Conservation (phyloP, 495 filamentous ascomycete species). For the Neurospora tetrasperma region DNA sequence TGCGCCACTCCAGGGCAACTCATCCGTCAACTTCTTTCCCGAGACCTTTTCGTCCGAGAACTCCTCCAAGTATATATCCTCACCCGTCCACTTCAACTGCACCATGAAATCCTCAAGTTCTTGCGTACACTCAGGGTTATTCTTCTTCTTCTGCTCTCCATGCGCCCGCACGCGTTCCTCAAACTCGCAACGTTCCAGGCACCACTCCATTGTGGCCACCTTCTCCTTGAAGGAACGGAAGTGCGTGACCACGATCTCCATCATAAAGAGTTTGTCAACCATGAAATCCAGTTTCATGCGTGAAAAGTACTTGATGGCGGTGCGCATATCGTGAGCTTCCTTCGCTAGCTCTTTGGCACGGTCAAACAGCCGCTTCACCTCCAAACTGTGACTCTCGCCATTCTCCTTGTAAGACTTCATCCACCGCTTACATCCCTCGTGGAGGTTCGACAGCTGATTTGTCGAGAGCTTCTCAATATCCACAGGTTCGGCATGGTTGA, state of each 20-base stretch:
- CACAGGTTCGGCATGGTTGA: not conserved
- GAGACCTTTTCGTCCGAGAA: not conserved
- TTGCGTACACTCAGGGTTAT: not conserved
- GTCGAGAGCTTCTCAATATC: not conserved
- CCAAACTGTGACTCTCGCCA: not conserved
- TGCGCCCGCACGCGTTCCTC: not conserved
- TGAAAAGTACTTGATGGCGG: not conserved
- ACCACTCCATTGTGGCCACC: not conserved
- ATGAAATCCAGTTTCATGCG: not conserved
- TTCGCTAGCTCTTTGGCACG: not conserved
- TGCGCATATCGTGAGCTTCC: not conserved
- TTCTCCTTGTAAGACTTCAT: not conserved
- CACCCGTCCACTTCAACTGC: not conserved
- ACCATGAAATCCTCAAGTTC: not conserved
- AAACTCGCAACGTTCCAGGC: not conserved
- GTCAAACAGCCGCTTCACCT: not conserved
- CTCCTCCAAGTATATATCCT: not conserved
- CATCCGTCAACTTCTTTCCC: not conserved
- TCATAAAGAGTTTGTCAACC: not conserved
- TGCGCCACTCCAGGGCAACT: not conserved
- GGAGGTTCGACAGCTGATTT: not conserved
- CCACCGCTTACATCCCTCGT: not conserved
- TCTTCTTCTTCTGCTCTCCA: not conserved
- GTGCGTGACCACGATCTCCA: not conserved
- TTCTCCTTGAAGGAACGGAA: not conserved